phyloP scores from a whole-genome alignment of 2,329 filamentous ascomycete species.

The Paracoccidioides brasiliensis region DNA sequence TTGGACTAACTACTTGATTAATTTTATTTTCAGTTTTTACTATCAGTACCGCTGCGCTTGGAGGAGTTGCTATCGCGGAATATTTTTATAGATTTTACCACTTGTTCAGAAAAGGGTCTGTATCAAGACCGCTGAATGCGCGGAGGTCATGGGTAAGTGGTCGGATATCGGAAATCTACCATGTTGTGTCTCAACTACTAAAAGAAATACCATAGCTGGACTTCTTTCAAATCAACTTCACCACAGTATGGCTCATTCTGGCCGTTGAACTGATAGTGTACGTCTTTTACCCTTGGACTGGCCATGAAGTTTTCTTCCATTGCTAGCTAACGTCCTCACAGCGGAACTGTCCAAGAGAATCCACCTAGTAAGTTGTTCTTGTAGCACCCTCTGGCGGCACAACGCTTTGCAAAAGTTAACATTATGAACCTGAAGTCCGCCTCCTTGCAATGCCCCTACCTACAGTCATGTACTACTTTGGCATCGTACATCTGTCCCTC shows the following conservation, averaged over 20 bases:
- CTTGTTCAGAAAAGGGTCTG: constrained; percentile 26
- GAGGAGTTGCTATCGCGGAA: constrained; percentile 31
- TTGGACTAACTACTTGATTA: background rate
- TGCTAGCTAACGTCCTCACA: constrained; percentile 13
- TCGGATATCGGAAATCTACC: background rate
- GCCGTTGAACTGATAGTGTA: constrained; percentile 32
- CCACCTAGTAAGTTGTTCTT: constrained; percentile 24
- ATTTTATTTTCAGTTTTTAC: constrained; percentile 25
- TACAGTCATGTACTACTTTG: constrained; percentile 36
- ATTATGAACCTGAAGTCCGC: constrained; percentile 19
- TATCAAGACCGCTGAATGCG: constrained; percentile 29
- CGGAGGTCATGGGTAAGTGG: constrained; percentile 28
- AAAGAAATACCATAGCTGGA: constrained; percentile 22
- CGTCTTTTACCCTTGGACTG: constrained; percentile 9
- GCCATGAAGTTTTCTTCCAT: background rate
- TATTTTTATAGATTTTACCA: constrained; percentile 32
- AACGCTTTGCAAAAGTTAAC: constrained; percentile 5
- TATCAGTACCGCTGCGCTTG: constrained; percentile 29
- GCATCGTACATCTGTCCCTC: constrained; percentile 28
- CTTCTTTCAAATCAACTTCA: constrained; percentile 36
- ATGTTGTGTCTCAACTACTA: background rate
- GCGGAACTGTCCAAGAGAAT: constrained; percentile 28
- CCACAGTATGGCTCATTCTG: constrained; percentile 32
- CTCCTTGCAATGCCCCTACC: constrained; percentile 34
- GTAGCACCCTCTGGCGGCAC: background rate